Conservation (phyloP, 257 asterid species). For the Solanum peruvianum region DNA sequence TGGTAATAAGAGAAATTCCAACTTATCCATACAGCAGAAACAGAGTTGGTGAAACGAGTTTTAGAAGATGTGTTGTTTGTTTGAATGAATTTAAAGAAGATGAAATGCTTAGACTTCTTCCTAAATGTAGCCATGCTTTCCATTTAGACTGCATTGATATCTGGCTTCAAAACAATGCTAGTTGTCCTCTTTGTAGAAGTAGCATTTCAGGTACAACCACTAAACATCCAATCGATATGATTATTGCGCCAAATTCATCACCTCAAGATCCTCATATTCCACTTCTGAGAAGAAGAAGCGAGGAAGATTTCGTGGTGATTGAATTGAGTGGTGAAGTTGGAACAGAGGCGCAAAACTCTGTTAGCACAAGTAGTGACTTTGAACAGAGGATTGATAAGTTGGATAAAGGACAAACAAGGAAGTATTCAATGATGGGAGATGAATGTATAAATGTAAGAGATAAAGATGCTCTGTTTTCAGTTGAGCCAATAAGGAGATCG, state of each 20-base stretch:
- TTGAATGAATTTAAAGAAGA: constrained; percentile 51
- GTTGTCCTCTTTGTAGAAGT: constrained; percentile 74
- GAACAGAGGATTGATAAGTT: constrained; percentile 19
- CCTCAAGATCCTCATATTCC: constrained; percentile 49
- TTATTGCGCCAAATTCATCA: constrained; percentile 61
- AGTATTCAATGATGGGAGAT: constrained; percentile 77
- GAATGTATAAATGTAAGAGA: constrained; percentile 46
- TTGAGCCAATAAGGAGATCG: constrained; percentile 68
- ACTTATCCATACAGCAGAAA: constrained; percentile 36
- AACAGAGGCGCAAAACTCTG: constrained; percentile 12
- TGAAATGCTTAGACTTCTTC: constrained; percentile 55
- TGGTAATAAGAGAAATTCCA: constrained; percentile 54
- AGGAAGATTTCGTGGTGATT: constrained; percentile 44
- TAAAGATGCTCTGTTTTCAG: constrained; percentile 37
- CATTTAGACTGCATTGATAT: constrained; percentile 74
- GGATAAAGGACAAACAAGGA: constrained; percentile 11
- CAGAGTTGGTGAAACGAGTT: constrained; percentile 8
- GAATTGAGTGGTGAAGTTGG: constrained; percentile 18
- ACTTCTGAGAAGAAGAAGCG: constrained; percentile 9
- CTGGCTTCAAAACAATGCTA: constrained; percentile 62
- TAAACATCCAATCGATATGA: constrained; percentile 14
- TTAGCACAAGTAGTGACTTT: constrained; percentile 21
- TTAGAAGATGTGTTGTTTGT: constrained; percentile 62
- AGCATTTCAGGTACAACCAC: constrained; percentile 44
- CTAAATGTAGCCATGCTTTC: constrained; percentile 69